These are phyloP conservation scores for Allium cepa DNA, from an alignment of 106 monocot genomes.

Conservation along the genomic window DNA sequence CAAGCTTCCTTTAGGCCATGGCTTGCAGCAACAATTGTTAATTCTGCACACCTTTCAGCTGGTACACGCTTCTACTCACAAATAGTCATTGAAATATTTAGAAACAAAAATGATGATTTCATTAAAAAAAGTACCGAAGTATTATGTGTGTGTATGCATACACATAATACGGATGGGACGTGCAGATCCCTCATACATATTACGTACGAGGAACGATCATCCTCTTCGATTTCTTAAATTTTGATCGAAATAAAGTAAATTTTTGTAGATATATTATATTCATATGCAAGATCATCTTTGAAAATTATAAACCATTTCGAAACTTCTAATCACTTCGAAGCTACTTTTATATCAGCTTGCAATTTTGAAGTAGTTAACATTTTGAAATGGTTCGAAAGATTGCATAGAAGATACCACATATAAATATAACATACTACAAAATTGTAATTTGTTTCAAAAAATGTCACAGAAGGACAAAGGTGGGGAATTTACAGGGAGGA, in stretches of 20 bases:
- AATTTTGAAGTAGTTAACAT: too few species aligned
- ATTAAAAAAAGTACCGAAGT: background rate
- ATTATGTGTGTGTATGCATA: background rate
- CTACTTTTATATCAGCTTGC: too few species aligned
- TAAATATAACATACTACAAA: too few species aligned
- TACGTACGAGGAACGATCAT: background rate
- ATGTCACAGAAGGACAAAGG: too few species aligned
- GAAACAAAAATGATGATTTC: background rate
- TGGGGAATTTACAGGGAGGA: too few species aligned
- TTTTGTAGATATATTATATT: too few species aligned
- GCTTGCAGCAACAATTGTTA: conserved; percentile 79
- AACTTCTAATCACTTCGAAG: too few species aligned
- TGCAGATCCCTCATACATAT: background rate
- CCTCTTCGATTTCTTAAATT: background rate
- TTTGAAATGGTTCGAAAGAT: too few species aligned
- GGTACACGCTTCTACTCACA: conserved; percentile 26
- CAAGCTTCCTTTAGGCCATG: conserved; percentile 96
- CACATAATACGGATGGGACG: background rate
- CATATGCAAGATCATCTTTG: too few species aligned
- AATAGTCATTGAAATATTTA: background rate
- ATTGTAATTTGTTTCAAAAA: too few species aligned
- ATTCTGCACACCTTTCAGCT: conserved; percentile 78
- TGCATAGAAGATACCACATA: too few species aligned
- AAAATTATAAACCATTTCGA: too few species aligned
- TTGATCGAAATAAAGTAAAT: background rate